Percentiles rank a stretch among this genome's conserved stretches.
Conservation (phyloP, 2,329 filamentous ascomycete genomes). For the Albifimbria verrucaria region DNA sequence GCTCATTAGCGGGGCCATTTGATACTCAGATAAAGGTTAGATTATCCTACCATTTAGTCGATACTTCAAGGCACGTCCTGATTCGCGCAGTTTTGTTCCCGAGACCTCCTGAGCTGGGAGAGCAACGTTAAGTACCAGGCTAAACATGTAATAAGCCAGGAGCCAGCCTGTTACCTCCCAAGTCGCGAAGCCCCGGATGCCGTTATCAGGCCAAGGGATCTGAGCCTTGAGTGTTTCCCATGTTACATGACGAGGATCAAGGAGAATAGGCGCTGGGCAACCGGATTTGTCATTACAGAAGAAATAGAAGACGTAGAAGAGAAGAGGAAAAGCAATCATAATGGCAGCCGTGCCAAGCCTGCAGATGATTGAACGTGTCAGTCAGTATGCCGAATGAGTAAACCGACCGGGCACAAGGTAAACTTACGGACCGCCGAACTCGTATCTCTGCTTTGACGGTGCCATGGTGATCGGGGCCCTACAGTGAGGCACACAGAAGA, state of each 20-base stretch:
- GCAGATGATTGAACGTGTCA: neutral
- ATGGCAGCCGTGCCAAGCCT: slow-evolving; percentile 70
- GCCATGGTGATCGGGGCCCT: too few species aligned
- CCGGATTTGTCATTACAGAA: slow-evolving; percentile 82
- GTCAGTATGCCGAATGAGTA: too few species aligned
- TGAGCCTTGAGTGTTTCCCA: slow-evolving; percentile 67
- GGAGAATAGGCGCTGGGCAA: slow-evolving; percentile 73
- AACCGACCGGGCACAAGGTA: too few species aligned
- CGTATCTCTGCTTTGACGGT: slow-evolving; percentile 9
- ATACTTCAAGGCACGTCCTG: slow-evolving; percentile 68
- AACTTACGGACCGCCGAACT: slow-evolving; percentile 21
- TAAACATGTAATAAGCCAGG: slow-evolving; percentile 70
- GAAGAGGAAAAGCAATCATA: slow-evolving; percentile 68
- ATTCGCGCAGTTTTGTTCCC: slow-evolving; percentile 59
- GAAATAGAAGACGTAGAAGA: slow-evolving; percentile 71
- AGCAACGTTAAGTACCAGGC: slow-evolving; percentile 64
- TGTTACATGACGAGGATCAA: slow-evolving; percentile 63
- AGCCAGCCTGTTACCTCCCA: slow-evolving; percentile 63
- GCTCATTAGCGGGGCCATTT: neutral
- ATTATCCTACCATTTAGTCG: slow-evolving; percentile 62
- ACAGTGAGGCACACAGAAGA: too few species aligned
- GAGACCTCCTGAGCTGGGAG: slow-evolving; percentile 67
- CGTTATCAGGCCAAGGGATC: slow-evolving; percentile 68
- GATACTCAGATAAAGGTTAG: neutral
- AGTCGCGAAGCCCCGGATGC: slow-evolving; percentile 63